Percentiles rank a stretch among this genome's conserved stretches.
Conservation (phyloP, 345 rosid species). For the Citrus sp. region DNA sequence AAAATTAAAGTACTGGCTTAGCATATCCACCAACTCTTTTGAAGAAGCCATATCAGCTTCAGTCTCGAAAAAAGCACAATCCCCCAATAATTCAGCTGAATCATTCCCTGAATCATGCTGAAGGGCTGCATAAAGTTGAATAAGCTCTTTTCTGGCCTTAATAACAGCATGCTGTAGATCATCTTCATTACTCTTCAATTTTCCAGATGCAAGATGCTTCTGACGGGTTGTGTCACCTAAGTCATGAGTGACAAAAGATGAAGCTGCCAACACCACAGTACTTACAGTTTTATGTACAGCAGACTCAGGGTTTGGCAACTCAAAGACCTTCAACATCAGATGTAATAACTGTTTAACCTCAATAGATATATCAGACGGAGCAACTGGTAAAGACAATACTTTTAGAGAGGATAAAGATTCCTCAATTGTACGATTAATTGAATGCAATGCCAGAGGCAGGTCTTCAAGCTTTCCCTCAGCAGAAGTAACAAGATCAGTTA, state of each 20-base stretch:
- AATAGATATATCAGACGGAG: constrained; percentile 52
- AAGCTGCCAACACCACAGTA: constrained; percentile 50
- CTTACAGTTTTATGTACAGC: constrained; percentile 47
- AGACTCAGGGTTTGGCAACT: constrained; percentile 44
- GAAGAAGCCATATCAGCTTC: constrained; percentile 54
- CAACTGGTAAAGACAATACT: constrained; percentile 55
- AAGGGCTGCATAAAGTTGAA: constrained; percentile 43
- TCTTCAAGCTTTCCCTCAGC: constrained; percentile 92
- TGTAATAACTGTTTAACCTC: constrained; percentile 76
- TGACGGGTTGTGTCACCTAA: constrained; percentile 34
- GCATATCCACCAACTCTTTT: constrained; percentile 64
- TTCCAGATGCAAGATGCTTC: constrained; percentile 37
- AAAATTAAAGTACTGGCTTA: constrained; percentile 45
- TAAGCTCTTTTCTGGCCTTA: constrained; percentile 55
- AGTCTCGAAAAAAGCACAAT: constrained; percentile 46
- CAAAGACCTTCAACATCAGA: constrained; percentile 56
- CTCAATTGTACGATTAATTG: constrained; percentile 60
- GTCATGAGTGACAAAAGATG: constrained; percentile 49
- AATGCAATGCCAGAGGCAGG: constrained; percentile 73
- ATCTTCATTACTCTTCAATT: constrained; percentile 40
- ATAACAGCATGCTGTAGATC: constrained; percentile 38
- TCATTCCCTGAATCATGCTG: constrained; percentile 40
- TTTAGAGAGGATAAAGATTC: constrained; percentile 64
- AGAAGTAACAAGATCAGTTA: constrained; percentile 81
- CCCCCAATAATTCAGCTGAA: constrained; percentile 35